A percentile compares a stretch with the other conserved stretches of the same genome.
These are phyloP conservation scores for Neltuma alba DNA, from an alignment of 306 rosid species.

Conservation along the genomic window DNA sequence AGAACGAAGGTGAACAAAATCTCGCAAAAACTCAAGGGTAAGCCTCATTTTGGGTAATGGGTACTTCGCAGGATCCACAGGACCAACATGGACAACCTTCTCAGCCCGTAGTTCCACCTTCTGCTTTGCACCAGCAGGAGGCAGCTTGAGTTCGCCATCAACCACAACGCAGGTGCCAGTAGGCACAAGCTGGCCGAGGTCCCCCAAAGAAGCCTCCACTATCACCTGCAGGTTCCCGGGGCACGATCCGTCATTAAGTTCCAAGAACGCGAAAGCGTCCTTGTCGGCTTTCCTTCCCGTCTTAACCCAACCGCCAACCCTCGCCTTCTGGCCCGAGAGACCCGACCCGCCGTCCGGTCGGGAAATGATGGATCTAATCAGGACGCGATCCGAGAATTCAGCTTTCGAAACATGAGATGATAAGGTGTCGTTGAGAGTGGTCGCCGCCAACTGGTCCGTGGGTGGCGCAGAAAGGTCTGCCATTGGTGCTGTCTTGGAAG, in stretches of 20 bases:
- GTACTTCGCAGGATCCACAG: slow-evolving; percentile 82
- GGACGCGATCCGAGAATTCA: slow-evolving; percentile 81
- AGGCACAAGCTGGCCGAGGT: slow-evolving; percentile 74
- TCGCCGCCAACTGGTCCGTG: slow-evolving; percentile 54
- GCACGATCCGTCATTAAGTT: slow-evolving; percentile 86
- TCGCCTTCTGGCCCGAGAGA: slow-evolving; percentile 58
- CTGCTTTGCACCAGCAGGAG: slow-evolving; percentile 83
- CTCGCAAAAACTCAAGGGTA: slow-evolving; percentile 79
- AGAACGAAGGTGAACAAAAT: slow-evolving; percentile 84
- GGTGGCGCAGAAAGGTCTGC: slow-evolving; percentile 49
- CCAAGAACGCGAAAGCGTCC: slow-evolving; percentile 89
- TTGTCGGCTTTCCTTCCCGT: slow-evolving; percentile 95
- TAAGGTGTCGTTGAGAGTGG: slow-evolving; percentile 28
- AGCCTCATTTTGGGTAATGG: slow-evolving; percentile 85
- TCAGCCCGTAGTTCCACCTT: slow-evolving; percentile 83
- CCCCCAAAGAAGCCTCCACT: slow-evolving; percentile 70
- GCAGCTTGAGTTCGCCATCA: slow-evolving; percentile 77
- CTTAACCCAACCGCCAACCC: slow-evolving; percentile 95
- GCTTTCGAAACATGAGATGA: slow-evolving; percentile 40
- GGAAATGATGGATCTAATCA: slow-evolving; percentile 61
- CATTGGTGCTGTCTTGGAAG: slow-evolving; percentile 27
- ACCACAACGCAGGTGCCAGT: slow-evolving; percentile 85
- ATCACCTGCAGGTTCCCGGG: slow-evolving; percentile 85
- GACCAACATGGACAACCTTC: slow-evolving; percentile 78
- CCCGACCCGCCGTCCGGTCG: slow-evolving; percentile 81